A percentile compares a stretch with the other conserved stretches of the same genome.
Conservation (phyloP, 805 yeast genomes). For the Ogataea paradorogensis region DNA sequence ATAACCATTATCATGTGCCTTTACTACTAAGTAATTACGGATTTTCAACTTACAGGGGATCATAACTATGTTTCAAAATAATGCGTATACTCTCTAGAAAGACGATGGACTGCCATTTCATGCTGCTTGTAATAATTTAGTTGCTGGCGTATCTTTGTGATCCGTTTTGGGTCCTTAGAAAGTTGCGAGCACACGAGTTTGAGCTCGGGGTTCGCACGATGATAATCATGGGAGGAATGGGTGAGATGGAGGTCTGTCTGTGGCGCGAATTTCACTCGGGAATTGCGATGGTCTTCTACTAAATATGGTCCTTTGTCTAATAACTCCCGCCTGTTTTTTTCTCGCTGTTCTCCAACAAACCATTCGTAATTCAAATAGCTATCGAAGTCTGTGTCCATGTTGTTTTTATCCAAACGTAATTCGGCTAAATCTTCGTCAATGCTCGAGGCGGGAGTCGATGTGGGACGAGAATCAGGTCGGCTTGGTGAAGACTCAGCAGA, state of each 20-base stretch:
- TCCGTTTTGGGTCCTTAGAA: conserved; percentile 45
- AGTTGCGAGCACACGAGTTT: conserved; percentile 43
- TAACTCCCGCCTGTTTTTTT: too few species aligned
- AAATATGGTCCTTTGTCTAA: too few species aligned
- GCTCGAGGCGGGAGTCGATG: not conserved
- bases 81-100: conserved; percentile 61
- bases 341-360: not conserved
- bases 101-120: conserved; percentile 68
- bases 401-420: not conserved
- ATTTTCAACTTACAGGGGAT: conserved; percentile 87
- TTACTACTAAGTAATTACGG: conserved; percentile 79
- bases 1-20: conserved; percentile 87
- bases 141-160: conserved; percentile 59
- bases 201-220: conserved; percentile 50
- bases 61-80: conserved; percentile 45
- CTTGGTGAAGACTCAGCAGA: not conserved
- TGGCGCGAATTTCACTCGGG: conserved; percentile 30
- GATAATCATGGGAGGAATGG: conserved; percentile 48
- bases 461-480: not conserved
- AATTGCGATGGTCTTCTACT: not conserved
- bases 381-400: not conserved
- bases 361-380: not conserved
- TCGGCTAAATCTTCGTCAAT: not conserved
- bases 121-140: conserved; percentile 58
- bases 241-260: conserved; percentile 44